These are phyloP conservation scores for Metschnikowia continentalis DNA, from an alignment of 805 yeast species.

Conservation along the genomic window DNA sequence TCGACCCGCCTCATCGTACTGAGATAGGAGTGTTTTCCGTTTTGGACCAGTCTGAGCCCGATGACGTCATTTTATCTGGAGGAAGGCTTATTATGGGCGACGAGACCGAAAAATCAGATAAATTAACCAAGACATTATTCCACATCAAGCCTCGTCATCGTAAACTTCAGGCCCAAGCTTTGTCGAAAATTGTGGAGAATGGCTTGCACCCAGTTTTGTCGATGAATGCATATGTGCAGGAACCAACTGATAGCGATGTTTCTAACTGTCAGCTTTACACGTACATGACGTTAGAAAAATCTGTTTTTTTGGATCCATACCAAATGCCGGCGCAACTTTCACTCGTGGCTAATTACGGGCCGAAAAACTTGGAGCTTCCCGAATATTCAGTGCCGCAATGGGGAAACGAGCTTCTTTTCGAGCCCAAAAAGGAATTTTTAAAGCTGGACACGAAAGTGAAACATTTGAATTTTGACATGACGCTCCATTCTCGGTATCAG, in stretches of 20 bases:
- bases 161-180: neutral
- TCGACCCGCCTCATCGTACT: slow-evolving; percentile 11
- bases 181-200: slow-evolving; percentile 15
- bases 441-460: neutral
- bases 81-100: slow-evolving; percentile 27
- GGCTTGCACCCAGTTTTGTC: slow-evolving; percentile 38
- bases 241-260: slow-evolving; percentile 22
- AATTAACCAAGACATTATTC: slow-evolving; percentile 31
- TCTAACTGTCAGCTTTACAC: slow-evolving; percentile 29
- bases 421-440: slow-evolving; percentile 16
- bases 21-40: slow-evolving; percentile 37
- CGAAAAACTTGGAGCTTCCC: slow-evolving; percentile 37
- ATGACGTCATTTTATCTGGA: slow-evolving; percentile 37
- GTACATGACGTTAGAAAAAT: slow-evolving; percentile 28
- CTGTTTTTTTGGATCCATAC: slow-evolving; percentile 37
- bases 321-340: slow-evolving; percentile 26
- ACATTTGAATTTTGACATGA: slow-evolving; percentile 13
- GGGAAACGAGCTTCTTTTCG: slow-evolving; percentile 39
- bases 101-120: slow-evolving; percentile 7
- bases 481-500: slow-evolving; percentile 40
- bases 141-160: slow-evolving; percentile 41
- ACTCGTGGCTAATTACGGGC: slow-evolving; percentile 28
- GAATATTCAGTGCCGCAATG: slow-evolving; percentile 33
- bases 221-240: slow-evolving; percentile 9
- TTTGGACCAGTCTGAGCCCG: slow-evolving; percentile 25